Base-by-base conservation (phyloP, 2,329 filamentous ascomycete species). In the Chrysoporthe austroafricana region DNA sequence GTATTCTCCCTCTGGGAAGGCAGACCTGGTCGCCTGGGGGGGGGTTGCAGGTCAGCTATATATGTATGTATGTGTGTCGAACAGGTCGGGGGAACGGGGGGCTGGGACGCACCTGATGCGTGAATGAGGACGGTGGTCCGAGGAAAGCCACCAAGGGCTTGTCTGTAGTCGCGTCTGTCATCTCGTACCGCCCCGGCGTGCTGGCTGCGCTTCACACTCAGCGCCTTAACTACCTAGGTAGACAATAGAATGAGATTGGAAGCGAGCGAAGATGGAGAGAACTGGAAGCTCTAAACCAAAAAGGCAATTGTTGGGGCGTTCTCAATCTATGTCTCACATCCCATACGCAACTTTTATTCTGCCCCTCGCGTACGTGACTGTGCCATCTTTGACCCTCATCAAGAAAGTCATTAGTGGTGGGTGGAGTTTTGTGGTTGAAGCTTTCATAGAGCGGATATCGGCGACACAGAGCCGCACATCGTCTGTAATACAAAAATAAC, bases 1-100 rank as follows among this genome's bases (percentile, higher is more conserved):
- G 77, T 83, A 87, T 62, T 79, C 75, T 7, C 79, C 75, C 26
- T 81, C 79, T 1, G 84, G 77, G 71, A 88, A 88, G 32, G 79
- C 79, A 4, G 69, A 65, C 66, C 73, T 76, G 48, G 77, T 76
- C 16, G 77, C 77, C 77, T 79, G 9, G 11, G 1, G 16, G 6
- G 21, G 34, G 8, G 50, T 66, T 48, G 26, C 26, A 26, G 26
- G 26, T 8, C 54, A n/a, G 52, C 8, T 18, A 18, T 34, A 39
- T 42, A 42, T n/a, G 14, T 18, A 3, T 18, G 14, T 21, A 13
- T 18, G 14, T 46, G 43, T 16, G 43, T 18, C 26, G 26, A 26
- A 26, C 26, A 26, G 11, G 48, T 9, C 9, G 3, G 46, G 7
- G 8, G 7, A n/a, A 2, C 26, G 44, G 26, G 36, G 16, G 32